Evolutionary conservation across 805 yeast genomes (phyloP), one percentile per base, ranked within the genome.

Genomic region (Brettanomyces custersianus): DNA sequence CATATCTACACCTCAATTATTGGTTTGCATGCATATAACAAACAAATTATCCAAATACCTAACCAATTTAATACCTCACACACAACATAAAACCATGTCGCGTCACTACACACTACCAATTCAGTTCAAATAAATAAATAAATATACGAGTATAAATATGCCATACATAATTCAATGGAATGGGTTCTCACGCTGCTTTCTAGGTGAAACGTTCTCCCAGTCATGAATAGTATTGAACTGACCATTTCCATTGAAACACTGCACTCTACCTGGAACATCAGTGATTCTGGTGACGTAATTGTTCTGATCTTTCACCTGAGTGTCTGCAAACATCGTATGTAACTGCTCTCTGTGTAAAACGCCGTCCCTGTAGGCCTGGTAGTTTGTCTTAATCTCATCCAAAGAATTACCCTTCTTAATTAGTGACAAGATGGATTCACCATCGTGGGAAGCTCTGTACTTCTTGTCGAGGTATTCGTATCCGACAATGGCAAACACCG

Each of bases 401-500:
- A 46, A 16, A 11, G 42, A 16, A 22, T 38, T 33, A 9, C 52
- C 49, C 6, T 31, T 35, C 20, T 41, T 40, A 13, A 51, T 20
- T 5, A 38, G 16, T 2, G 54, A 39, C n/a, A 47, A 22, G 4
- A 57, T 21, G 1, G 60, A 41, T 5, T 43, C 34, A 20, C 60
- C 59, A 5, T 49, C 49, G 38, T 72, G 70, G 39, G 64, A 65
- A 41, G 60, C 62, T 49, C 68, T 66, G 39, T 70, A 74, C 35
- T 66, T 60, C 48, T 66, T 70, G 48, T 76, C 71, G 36, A 59
- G 59, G 47, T 65, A 61, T 50, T 66, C 59, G 46, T 67, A 67
- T 48, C 72, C 68, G 46, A 62, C 62, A 16, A 68, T 57, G 4
- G 46, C 42, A 6, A 43, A 34, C 2, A 46, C 39, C n/a, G 46